phyloP scores from a whole-genome alignment of 495 filamentous ascomycete genomes.

The Annulohypoxylon moriforme region DNA sequence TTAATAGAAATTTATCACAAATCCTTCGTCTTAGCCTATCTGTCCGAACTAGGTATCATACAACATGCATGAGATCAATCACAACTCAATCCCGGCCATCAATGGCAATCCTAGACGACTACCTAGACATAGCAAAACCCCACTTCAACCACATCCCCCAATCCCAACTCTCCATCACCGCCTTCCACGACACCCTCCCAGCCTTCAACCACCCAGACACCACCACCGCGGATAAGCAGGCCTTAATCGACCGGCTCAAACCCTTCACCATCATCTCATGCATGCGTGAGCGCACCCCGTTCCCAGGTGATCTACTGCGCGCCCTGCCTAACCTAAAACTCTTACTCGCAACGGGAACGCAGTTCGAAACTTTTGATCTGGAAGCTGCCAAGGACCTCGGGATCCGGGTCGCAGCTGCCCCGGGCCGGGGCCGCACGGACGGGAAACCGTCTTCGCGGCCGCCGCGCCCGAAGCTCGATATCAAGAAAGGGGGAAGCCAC shows the following conservation, averaged over 20 bases:
- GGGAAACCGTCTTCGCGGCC: conserved; percentile 19
- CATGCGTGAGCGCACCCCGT: conserved; percentile 74
- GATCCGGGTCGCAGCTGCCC: conserved; percentile 68
- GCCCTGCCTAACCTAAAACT: conserved; percentile 74
- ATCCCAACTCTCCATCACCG: conserved; percentile 24
- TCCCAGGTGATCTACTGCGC: conserved; percentile 63
- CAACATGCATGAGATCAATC: background rate
- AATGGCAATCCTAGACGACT: conserved; percentile 42
- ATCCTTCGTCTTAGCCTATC: background rate
- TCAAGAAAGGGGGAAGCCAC: conserved; percentile 53
- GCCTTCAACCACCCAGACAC: conserved; percentile 45
- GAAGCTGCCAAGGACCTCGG: conserved; percentile 62
- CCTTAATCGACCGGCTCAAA: conserved; percentile 63
- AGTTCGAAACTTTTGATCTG: conserved; percentile 71
- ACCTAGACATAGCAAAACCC: conserved; percentile 32
- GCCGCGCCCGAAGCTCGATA: conserved; percentile 35
- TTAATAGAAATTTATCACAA: background rate
- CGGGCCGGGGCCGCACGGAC: conserved; percentile 47
- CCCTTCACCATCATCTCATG: conserved; percentile 70
- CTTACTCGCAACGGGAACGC: conserved; percentile 69
- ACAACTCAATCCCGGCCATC: conserved; percentile 21
- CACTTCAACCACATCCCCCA: conserved; percentile 34
- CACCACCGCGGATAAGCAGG: conserved; percentile 30
- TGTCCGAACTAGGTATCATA: background rate
- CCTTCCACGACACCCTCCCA: conserved; percentile 33